Evolutionary conservation across 2,329 filamentous ascomycete species (phyloP), one percentile per base, ranked within the genome.

Genomic region (Rutstroemia sp.): DNA sequence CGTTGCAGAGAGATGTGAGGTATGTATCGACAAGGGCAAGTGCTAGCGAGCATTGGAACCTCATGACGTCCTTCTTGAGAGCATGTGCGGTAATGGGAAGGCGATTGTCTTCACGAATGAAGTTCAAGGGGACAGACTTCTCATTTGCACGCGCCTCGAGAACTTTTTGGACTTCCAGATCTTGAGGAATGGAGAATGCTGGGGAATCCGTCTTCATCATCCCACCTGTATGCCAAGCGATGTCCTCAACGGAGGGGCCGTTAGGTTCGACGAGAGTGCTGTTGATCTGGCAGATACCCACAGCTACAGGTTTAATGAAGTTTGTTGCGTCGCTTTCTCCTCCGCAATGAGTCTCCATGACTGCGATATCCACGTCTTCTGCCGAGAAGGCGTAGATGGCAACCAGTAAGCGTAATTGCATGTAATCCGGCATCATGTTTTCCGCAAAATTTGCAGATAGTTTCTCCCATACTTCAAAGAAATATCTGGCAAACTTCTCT

Each of bases 161-260:
- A 1, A 82, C 78, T n/a, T 67, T 64, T 3, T 70, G 67, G 1
- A 76, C 76, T 1, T 67, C 72, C 1, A 74, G 68, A 0, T 75
- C 70, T 67, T 85, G 82, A 41, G 75, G 70, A 6, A 80, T 71
- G 0, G 79, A 81, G 52, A 86, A 85, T 1, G 82, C 82, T n/a
- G 77, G 75, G 18, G 74, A 74, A 1, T 79, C 79, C 0, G 65
- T 53, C 70, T 87, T 87, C 72, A 88, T 82, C 56, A 88, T 85
- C 1, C 85, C 85, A 0, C 82, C 80, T 70, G 88, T 88, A 70
- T 88, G 83, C 85, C 85, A 87, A 0, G 85, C 83, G 61, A 88
- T 86, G 68, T 82, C 76, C 46, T 79, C 78, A 6, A 86, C 70
- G 0, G 81, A 83, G 18, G 76, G 70, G 2, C 85, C 84, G 2